Evolutionary conservation across 805 yeast species (phyloP), one percentile per base, ranked within the genome.

Genomic region (Cyberlindnera xylosilytica): DNA sequence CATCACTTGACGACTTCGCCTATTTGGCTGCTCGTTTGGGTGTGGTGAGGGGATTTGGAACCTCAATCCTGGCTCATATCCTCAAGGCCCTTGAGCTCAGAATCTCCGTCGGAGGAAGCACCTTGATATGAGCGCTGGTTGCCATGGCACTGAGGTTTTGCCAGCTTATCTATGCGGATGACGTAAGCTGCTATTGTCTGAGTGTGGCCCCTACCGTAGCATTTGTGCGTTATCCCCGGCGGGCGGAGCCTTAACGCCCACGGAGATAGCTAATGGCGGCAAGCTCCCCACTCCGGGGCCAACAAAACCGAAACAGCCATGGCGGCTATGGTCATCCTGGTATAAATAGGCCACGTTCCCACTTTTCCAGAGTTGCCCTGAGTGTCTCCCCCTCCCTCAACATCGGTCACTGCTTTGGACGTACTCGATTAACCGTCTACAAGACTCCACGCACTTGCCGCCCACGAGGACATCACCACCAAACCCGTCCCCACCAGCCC

Each of bases 231-330:
- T 38, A 34, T 24, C 40, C 18, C 46, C 46, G 43, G 4, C 46
- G 46, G 46, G 18, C 13, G 15, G 20, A 3, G 33, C 18, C 35
- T 30, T 43, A 44, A 23, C 36, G 30, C 48, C 48, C 31, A 28
- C 48, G 48, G 48, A 31, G 43, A 30, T 41, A 22, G 4, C 29
- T n/a, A 7, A 22, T 26, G 10, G 24, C 10, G 24, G 24, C 24
- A 22, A 10, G 24, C 10, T 22, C 24, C 24, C 24, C 24, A 8
- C 24, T 22, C 24, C 24, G 10, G 10, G 10, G 24, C 10, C 24
- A 22, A 22, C 24, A 22, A 22, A 22, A n/a, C 24, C 24, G 24
- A 22, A 22, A 10, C 16, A 8, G 13, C 26, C 18, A 12, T 15
- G 34, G 34, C 39, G 39, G 39, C 27, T 28, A 20, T 4, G 29